Evolutionary conservation across 2,329 filamentous ascomycete species (phyloP).

Genomic region (Endoconidiophora polonica): DNA sequence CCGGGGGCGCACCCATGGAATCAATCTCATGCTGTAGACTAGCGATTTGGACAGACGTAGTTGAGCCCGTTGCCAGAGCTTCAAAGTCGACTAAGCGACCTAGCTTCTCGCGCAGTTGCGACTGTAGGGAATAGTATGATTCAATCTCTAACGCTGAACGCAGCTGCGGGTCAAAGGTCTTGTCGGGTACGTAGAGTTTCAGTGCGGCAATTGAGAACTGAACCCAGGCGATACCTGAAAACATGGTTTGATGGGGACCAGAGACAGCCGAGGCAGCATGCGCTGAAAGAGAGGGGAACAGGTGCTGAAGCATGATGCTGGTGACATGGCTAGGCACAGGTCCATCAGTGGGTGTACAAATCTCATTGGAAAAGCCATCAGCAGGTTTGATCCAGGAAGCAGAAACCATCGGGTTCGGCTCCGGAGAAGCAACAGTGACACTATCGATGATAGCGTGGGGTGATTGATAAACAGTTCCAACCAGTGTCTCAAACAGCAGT

Average conservation of each 20-base stretch:
- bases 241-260: conserved; percentile 17
- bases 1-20: conserved; percentile 48
- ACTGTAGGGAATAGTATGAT: conserved; percentile 37
- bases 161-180: conserved; percentile 65
- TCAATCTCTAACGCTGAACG: conserved; percentile 48
- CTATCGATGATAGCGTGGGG: neutral
- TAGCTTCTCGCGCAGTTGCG: conserved; percentile 38
- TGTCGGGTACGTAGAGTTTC: conserved; percentile 69
- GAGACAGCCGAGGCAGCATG: conserved; percentile 23
- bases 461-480: neutral
- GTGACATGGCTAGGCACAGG: conserved; percentile 9
- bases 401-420: neutral
- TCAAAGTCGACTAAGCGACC: conserved; percentile 50
- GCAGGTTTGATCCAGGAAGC: conserved; percentile 2
- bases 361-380: neutral
- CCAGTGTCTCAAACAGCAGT: conserved; percentile 19
- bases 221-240: conserved; percentile 48
- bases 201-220: conserved; percentile 59
- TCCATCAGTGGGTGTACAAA: too few relatives aligned
- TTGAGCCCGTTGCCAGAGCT: conserved; percentile 46
- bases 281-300: conserved; percentile 30
- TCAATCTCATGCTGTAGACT: conserved; percentile 44
- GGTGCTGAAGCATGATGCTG: conserved; percentile 23
- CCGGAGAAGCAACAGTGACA: neutral
- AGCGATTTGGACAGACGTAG: conserved; percentile 48